Base-by-base conservation (phyloP, 139 green algal species). In the Parachlorella kessleri region DNA sequence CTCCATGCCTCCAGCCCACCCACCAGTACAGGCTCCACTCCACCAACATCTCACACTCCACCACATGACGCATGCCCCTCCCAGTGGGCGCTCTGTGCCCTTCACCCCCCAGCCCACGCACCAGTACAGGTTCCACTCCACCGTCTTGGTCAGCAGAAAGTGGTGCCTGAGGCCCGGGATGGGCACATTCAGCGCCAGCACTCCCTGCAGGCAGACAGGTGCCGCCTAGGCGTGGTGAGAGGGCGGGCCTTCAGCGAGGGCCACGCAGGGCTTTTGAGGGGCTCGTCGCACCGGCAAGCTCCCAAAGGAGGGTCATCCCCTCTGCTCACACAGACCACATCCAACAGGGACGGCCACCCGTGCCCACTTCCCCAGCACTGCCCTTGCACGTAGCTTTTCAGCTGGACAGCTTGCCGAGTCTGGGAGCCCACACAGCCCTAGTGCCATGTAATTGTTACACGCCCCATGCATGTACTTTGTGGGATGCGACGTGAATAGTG, bases 51-150 rank as follows among this genome's bases (percentile, higher is more conserved):
- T 24, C 14, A 40, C 66, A 48, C 66, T 10, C 33, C 3, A 33
- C 32, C 66, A 26, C 10, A 53, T n/a, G n/a, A n/a, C n/a, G n/a
- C n/a, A n/a, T n/a, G n/a, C n/a, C n/a, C n/a, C n/a, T n/a, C n/a
- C n/a, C n/a, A n/a, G n/a, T n/a, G n/a, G n/a, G n/a, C n/a, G n/a
- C n/a, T n/a, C n/a, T n/a, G n/a, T n/a, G n/a, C n/a, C n/a, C n/a
- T n/a, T n/a, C n/a, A n/a, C n/a, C 66, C 3, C 4, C 14, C 32
- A 28, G 9, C 55, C 26, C 14, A 30, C 79, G 37, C 83, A 91
- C 92, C 92, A 96, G 30, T 93, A 90, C 69, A 98, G 78, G 85
- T 96, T 98, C 95, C 96, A 99, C 86, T 98, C 91, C 26, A 99
- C 76, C 3, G 93, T 97, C 81, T 97, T 97, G 7, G 96, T 98